phyloP scores from a whole-genome alignment of 2,329 filamentous ascomycete species.

The Colletotrichum sp. region DNA sequence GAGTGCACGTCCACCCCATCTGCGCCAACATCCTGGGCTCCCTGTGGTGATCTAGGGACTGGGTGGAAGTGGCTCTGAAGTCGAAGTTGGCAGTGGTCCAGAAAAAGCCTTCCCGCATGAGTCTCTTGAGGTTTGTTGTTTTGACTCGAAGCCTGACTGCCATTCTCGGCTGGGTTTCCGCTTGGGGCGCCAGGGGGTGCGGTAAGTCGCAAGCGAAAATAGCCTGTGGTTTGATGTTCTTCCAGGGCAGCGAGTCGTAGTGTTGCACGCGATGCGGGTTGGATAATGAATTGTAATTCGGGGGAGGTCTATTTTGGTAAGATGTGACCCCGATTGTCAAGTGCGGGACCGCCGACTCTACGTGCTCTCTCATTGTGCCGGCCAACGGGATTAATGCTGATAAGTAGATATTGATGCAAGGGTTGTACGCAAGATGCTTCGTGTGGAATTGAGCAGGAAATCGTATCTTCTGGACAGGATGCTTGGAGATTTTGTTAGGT shows the following conservation, averaged over 20 bases:
- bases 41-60: not conserved
- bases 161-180: no score
- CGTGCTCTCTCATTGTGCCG: not conserved
- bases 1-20: not conserved
- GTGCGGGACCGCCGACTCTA: not conserved
- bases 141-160: not conserved
- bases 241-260: not conserved
- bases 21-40: accelerated
- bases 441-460: not conserved
- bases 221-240: not conserved
- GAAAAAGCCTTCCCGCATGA: slow-evolving; percentile 3
- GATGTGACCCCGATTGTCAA: not conserved
- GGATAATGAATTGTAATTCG: not conserved
- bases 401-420: not conserved
- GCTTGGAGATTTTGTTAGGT: not conserved
- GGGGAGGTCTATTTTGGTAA: not conserved
- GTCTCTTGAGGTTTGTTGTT: not conserved
- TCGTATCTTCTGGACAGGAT: not conserved
- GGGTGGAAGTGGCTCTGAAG: not conserved
- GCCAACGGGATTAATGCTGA: not conserved
- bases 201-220: not conserved
- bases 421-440: not conserved
- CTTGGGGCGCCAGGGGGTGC: no score
- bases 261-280: not conserved
- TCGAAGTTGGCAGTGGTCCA: not conserved